Percentiles rank a stretch among this genome's conserved stretches.
Evolutionary conservation across 2,329 filamentous ascomycete species (phyloP).

Genomic region (Fusarium poae): DNA sequence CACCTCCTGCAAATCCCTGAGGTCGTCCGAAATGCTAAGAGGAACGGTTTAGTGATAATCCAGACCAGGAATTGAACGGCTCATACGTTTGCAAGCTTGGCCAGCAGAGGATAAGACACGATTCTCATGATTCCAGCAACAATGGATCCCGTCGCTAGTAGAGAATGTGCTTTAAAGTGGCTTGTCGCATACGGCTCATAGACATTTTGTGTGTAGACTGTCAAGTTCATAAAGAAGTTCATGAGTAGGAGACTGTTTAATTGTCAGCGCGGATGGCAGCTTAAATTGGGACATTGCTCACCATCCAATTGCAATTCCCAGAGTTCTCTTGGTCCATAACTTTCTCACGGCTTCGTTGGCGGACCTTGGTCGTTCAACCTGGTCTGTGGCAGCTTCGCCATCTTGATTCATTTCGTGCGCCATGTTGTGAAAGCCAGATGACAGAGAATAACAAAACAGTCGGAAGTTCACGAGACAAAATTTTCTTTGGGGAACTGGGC

Average conservation of each 20-base stretch:
- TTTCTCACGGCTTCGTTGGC: constrained; percentile 35
- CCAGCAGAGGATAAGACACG: constrained; percentile 29
- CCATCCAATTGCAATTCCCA: constrained; percentile 33
- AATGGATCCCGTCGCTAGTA: constrained; percentile 26
- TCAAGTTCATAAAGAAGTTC: constrained; percentile 43
- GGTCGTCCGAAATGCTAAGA: constrained; percentile 33
- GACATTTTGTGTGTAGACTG: constrained; percentile 39
- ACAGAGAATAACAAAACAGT: not conserved
- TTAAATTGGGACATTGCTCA: fast-evolving
- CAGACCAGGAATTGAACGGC: fast-evolving
- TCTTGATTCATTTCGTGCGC: not conserved
- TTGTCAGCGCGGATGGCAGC: not conserved
- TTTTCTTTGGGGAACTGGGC: not conserved
- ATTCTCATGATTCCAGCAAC: constrained; percentile 38
- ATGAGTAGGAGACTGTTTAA: constrained; percentile 22
- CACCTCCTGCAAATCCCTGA: constrained; percentile 26
- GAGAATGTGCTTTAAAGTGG: constrained; percentile 37
- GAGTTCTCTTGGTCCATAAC: constrained; percentile 20
- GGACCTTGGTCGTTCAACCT: not conserved
- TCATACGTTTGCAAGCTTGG: constrained; percentile 36
- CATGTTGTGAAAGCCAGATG: constrained; percentile 2
- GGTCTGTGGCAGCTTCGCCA: not conserved
- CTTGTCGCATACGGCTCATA: constrained; percentile 40
- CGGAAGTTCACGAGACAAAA: not conserved
- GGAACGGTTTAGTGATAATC: not conserved